Evolutionary conservation across 441 rosid species (phyloP).

Genomic region (Francoa sonchifolia): DNA sequence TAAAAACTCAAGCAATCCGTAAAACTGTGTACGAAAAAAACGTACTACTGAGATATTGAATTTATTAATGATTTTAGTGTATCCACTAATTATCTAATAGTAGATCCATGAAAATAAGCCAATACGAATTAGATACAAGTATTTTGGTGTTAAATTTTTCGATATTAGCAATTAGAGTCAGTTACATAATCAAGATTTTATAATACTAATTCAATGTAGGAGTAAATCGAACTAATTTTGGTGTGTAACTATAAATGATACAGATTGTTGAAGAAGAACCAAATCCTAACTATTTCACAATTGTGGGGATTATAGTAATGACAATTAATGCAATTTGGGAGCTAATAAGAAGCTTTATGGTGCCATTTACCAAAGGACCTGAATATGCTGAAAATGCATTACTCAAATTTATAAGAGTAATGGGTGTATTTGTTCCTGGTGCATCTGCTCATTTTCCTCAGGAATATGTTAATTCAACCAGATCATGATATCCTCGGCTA

Average conservation of each 20-base stretch:
- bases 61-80: no score
- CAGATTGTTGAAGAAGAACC: constrained; percentile 43
- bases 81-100: no score
- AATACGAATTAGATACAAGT: no score
- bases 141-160: no score
- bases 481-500: constrained; percentile 24
- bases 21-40: no score
- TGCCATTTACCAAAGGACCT: constrained; percentile 25
- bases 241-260: neutral
- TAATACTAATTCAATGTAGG: no score
- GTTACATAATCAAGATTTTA: no score
- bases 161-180: no score
- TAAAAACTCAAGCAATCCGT: no score
- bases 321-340: constrained; percentile 28
- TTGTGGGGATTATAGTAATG: constrained; percentile 15
- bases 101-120: no score
- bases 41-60: no score
- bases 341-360: constrained; percentile 47
- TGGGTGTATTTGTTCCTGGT: constrained; percentile 47
- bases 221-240: no score
- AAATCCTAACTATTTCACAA: constrained; percentile 37
- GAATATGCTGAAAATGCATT: constrained; percentile 47
- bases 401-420: constrained; percentile 22
- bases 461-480: constrained; percentile 53
- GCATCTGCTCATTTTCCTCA: constrained; percentile 41